Base-by-base conservation (phyloP, 257 asterid species). In the Nicotiana tomentosiformis region DNA sequence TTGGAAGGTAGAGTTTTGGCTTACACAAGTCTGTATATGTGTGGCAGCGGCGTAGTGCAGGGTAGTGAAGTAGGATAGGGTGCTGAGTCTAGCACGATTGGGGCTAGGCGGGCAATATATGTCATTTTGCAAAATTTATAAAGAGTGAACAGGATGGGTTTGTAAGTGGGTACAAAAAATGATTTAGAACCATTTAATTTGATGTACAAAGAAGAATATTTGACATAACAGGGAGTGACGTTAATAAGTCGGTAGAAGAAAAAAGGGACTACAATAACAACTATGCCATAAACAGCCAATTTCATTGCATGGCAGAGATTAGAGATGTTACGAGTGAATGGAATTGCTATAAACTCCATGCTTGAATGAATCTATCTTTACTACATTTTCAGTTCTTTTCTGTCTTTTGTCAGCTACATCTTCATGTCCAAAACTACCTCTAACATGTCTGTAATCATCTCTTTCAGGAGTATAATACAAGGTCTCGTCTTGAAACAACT, bases 401-500 rank as follows among this genome's bases (percentile, higher is more conserved):
- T 11, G 29, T 76, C 16, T 49, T 51, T 8, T 7, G 5, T 76
- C 80, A 23, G 53, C 80, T 51, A 49, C 16, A 14, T 49, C 79
- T 26, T 74, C 43, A 74, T 49, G 15, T 49, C 51, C 39, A 14
- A 49, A 49, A 74, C 11, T 76, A 15, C 80, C 20, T 16, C 80
- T 51, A 76, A 76, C 80, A 49, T 51, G 29, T 76, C 43, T n/a
- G 26, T 29, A 76, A 51, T 51, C 80, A 16, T 76, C 37, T 51
- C 64, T 76, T 76, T 32, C 80, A 76, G 80, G 80, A 23, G 46
- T 76, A 39, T 49, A 76, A 51, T 76, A 51, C 80, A 76, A 76
- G 80, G 80, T 76, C 80, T 15, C 1, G 12, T 51, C 43, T 4
- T 76, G 61, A 46, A 49, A 72, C 39, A 10, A 18, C 79, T 46